Base-by-base conservation (phyloP, 2,329 filamentous ascomycete genomes). In the Penicillium sp. region DNA sequence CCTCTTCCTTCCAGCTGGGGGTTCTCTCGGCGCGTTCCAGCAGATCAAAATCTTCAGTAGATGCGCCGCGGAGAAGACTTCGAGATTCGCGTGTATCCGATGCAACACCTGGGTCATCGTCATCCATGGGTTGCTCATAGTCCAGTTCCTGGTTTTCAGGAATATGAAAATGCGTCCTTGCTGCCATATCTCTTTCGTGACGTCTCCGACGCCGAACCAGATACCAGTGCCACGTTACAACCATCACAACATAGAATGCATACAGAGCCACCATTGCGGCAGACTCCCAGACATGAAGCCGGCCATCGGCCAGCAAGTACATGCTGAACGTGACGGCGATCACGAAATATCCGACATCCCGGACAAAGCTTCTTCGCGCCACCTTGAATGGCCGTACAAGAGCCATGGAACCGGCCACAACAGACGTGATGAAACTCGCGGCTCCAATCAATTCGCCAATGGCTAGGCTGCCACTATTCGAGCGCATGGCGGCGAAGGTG, bases 381-480 rank as follows among this genome's bases (percentile, higher is more conserved):
- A 99, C 94, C 60, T 87, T 88, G 72, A 99, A 99, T 47, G 96
- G 94, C 58, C 90, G 84, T n/a, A 97, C 92, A 49, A 99, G 75
- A 12, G 93, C 94, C 94, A 99, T 99, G 49, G 91, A 96, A 13
- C 94, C 94, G 4, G 93, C 91, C 27, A 99, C 94, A 15, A 99
- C 93, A 1, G 92, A 89, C 1, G 92, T 95, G 71, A 99, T 99
- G 75, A 99, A 99, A 57, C 90, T 86, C 27, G 94, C 94, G 9
- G 94, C 94, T 27, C 94, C 94, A 46, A 99, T 91, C 44, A 99
- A 80, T 75, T 99, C 94, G 39, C 94, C 94, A 33, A 99, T 86
- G 1, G 94, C 94, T 80, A 99, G 84, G 76, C 92, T 95, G n/a
- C 93, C 93, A 69, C 92, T 97, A 67, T 97, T 91, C 20, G 92